Percentiles rank a stretch among this genome's conserved stretches.
Conservation (phyloP, 2,329 filamentous ascomycete species). For the Aureobasidium sp. region DNA sequence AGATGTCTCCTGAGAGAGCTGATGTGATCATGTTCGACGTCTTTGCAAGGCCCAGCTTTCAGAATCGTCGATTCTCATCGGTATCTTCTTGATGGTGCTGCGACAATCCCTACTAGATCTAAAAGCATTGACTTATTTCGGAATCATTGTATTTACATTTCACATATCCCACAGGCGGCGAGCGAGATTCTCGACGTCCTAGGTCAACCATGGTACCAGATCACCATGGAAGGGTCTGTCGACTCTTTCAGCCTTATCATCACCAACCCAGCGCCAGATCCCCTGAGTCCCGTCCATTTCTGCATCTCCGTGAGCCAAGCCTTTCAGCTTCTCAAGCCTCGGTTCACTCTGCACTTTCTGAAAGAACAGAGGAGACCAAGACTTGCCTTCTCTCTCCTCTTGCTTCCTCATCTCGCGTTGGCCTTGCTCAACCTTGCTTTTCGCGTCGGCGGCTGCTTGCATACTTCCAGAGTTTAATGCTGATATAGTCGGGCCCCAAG, state of each 20-base stretch:
- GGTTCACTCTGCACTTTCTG: slow-evolving; percentile 24
- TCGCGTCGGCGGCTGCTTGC: slow-evolving; percentile 30
- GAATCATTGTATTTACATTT: too few relatives aligned
- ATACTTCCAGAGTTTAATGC: slow-evolving; percentile 36
- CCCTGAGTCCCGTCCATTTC: neutral
- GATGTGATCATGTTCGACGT: too few relatives aligned
- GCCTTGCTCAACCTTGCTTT: slow-evolving; percentile 20
- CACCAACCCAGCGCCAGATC: neutral
- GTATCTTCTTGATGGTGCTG: too few relatives aligned
- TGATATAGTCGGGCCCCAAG: slow-evolving; percentile 37
- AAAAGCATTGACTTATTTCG: too few relatives aligned
- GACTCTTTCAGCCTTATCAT: neutral
- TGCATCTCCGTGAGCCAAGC: neutral
- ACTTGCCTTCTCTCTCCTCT: slow-evolving; percentile 29
- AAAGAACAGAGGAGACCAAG: slow-evolving; percentile 38
- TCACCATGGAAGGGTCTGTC: slow-evolving; percentile 6
- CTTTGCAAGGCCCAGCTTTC: too few relatives aligned
- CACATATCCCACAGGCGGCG: too few relatives aligned
- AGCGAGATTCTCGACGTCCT: too few relatives aligned
- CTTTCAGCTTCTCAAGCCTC: slow-evolving; percentile 25
- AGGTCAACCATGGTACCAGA: slow-evolving; percentile 2
- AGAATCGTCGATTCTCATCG: too few relatives aligned
- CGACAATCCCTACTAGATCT: too few relatives aligned
- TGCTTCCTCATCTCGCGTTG: slow-evolving; percentile 38
- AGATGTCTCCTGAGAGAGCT: too few relatives aligned